Evolutionary conservation across 2,329 filamentous ascomycete species (phyloP), one percentile per base, ranked within the genome.

Genomic region (Colletotrichum sp.): DNA sequence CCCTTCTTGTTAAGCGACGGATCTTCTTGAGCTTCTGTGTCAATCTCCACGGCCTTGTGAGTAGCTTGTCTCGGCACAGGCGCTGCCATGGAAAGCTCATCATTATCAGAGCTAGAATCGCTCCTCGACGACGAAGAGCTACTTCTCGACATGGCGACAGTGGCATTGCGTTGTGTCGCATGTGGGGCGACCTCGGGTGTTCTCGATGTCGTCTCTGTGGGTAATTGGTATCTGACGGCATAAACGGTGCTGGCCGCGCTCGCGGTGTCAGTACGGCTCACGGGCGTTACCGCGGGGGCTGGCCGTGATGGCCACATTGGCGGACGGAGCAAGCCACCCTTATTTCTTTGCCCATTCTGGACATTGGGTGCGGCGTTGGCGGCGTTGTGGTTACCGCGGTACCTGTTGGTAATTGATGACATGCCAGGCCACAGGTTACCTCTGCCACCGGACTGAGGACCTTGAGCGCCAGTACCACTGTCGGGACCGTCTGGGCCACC

Each of bases 171-270:
- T 74, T 18, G 75, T 71, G 34, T 39, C 18, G 32, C 77, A 24
- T 55, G 72, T 34, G 79, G 66, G 21, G 39, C 9, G 6, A 39
- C 67, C 15, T 77, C 75, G 9, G 71, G 76, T 39, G 75, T 70
- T 13, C 66, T 63, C 21, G 74, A 73, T 7, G 86, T 86, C 18
- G 86, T 86, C 73, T 92, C 92, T 3, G 90, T 89, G 8, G 90
- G 85, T 13, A 90, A 87, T 71, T 92, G 91, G 78, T 93, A 93
- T 68, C 91, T 87, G 43, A 93, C 87, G 8, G 91, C 90, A 77
- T 93, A 93, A 5, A 91, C 89, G 2, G 92, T 93, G 81, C 91
- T 93, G 60, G 91, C 91, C 1, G 90, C 91, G 79, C 91, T 93
- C 21, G 90, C 88, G 2, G 92, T 93, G 75, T 93, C 91, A 21